Evolutionary conservation across 108 stramenopile species (phyloP).

Genomic region (Schizochytrium sp.): DNA sequence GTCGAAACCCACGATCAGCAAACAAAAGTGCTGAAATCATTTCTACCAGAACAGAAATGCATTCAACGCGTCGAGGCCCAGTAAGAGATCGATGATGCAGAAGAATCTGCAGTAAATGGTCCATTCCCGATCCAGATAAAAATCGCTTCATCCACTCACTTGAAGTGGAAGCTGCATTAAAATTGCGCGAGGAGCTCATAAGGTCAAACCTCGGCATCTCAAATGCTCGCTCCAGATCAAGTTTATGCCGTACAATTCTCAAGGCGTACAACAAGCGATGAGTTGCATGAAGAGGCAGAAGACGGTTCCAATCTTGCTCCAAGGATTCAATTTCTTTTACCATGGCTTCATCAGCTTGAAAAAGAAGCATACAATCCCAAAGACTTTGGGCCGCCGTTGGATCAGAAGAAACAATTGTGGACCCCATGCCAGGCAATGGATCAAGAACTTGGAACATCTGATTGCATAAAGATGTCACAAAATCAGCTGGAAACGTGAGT

Average conservation of each 20-base stretch:
- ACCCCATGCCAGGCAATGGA: not conserved
- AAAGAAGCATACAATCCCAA: slow-evolving; percentile 43
- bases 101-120: slow-evolving; percentile 26
- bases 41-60: not conserved
- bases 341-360: slow-evolving; percentile 16
- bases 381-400: not conserved
- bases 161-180: not conserved
- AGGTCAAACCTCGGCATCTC: slow-evolving; percentile 5
- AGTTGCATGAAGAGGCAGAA: slow-evolving; percentile 19
- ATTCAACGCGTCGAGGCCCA: slow-evolving; percentile 12
- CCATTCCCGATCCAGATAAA: slow-evolving; percentile 1
- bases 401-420: not conserved
- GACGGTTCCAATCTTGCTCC: slow-evolving; percentile 10
- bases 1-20: slow-evolving; percentile 14
- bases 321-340: not conserved
- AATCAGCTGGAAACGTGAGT: not conserved
- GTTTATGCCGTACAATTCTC: not conserved
- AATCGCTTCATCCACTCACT: slow-evolving; percentile 1
- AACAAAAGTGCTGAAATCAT: slow-evolving; percentile 1
- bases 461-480: not conserved
- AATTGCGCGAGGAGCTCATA: not conserved
- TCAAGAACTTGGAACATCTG: slow-evolving; percentile 30
- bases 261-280: slow-evolving; percentile 14
- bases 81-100: slow-evolving; percentile 16
- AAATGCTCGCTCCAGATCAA: not conserved